phyloP scores from a whole-genome alignment of 2,329 filamentous ascomycete genomes.

The Phialocephala subalpina region DNA sequence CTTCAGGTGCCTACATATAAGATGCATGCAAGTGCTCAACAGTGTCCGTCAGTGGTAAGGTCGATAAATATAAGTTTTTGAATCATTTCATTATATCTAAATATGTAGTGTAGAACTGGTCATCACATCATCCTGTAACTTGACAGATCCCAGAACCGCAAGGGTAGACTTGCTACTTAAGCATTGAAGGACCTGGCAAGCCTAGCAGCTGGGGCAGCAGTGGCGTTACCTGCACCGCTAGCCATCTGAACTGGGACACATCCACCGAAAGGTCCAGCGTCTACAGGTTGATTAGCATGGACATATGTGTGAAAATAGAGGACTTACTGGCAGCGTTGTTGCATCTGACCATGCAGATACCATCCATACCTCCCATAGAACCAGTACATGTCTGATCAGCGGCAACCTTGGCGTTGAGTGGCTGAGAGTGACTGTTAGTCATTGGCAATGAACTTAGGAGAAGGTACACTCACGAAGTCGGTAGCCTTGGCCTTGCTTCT shows the following conservation, averaged over 20 bases:
- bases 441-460: background rate
- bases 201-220: constrained; percentile 29
- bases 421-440: constrained; percentile 42
- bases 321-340: constrained; percentile 60
- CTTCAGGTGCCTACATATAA: no score
- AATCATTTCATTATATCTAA: background rate
- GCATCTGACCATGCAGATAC: constrained; percentile 70
- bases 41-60: background rate
- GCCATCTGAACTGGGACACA: constrained; percentile 63
- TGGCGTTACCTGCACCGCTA: constrained; percentile 30
- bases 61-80: background rate
- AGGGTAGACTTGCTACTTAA: background rate
- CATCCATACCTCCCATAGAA: constrained; percentile 63
- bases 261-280: constrained; percentile 68
- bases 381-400: constrained; percentile 65
- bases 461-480: constrained; percentile 44
- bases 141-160: background rate
- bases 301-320: background rate
- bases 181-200: constrained; percentile 15
- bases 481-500: constrained; percentile 47
- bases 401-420: constrained; percentile 66
- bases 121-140: background rate
- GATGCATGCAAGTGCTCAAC: no score
- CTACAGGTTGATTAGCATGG: constrained; percentile 4
- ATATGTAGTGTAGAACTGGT: background rate